These are phyloP conservation scores for Talaromyces sp. DNA, from an alignment of 2,329 filamentous ascomycete genomes.

Conservation along the genomic window DNA sequence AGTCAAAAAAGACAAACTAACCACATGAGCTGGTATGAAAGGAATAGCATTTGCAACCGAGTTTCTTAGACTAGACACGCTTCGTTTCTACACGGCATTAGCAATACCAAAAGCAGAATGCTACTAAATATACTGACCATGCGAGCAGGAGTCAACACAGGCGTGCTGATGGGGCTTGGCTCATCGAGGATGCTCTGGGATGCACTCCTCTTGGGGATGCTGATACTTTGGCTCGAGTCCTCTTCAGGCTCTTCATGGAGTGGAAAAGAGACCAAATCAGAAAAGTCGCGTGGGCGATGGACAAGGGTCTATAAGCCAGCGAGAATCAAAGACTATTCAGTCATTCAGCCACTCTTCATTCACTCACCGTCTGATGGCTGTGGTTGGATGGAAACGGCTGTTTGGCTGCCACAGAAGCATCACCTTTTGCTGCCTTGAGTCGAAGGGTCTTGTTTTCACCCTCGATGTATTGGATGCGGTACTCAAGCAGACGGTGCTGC, in stretches of 20 bases:
- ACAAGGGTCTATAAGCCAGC: neutral
- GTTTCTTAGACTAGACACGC: neutral
- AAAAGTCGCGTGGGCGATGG: neutral
- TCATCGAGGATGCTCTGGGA: slow-evolving; percentile 7
- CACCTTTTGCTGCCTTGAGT: neutral
- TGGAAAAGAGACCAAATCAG: neutral
- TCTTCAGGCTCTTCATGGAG: neutral
- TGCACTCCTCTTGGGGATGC: neutral
- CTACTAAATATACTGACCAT: neutral
- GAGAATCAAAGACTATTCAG: neutral
- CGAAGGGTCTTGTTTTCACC: neutral
- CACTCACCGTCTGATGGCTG: neutral
- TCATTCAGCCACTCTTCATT: neutral
- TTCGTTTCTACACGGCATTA: neutral
- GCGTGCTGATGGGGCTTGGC: slow-evolving; percentile 2
- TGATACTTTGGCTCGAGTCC: neutral
- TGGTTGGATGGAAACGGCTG: neutral
- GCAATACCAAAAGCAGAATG: neutral
- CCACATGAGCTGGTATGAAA: neutral
- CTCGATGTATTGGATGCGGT: slow-evolving; percentile 9
- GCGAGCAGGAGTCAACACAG: slow-evolving; percentile 3
- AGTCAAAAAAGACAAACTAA: neutral
- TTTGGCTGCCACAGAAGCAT: neutral
- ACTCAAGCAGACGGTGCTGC: slow-evolving; percentile 10
- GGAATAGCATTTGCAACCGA: neutral